phyloP scores from a whole-genome alignment of 139 green algal species.

The Edaphochlamys debaryana region DNA sequence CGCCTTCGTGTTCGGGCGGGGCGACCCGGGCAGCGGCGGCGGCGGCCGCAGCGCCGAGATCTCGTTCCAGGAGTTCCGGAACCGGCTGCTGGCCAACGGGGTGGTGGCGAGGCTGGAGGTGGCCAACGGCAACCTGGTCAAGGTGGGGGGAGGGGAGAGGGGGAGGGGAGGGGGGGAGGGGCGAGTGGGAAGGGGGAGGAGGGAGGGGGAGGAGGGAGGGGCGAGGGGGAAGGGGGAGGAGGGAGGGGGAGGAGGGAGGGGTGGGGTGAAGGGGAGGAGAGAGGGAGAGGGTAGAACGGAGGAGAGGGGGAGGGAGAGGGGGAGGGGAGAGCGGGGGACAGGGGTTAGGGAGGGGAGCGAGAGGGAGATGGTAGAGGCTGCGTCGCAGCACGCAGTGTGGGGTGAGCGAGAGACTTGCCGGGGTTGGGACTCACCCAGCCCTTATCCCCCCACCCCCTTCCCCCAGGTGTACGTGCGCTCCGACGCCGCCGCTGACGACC shows the following conservation, averaged over 20 bases:
- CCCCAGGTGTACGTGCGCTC: conserved; percentile 11
- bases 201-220: conserved; percentile 28
- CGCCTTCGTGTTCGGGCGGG: not conserved
- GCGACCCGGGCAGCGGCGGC: not conserved
- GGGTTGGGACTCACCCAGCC: not conserved
- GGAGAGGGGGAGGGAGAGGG: too few species aligned
- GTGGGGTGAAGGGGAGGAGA: too few species aligned
- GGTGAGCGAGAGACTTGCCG: not conserved
- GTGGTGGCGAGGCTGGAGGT: conserved; percentile 92
- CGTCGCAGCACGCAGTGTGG: too few species aligned
- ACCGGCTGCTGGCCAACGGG: conserved; percentile 82
- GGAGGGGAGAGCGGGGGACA: too few species aligned
- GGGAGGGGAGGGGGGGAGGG: conserved; percentile 29
- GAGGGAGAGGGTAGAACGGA: too few species aligned
- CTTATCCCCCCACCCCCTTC: too few species aligned
- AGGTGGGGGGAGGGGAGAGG: conserved; percentile 86
- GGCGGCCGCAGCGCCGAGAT: conserved; percentile 79
- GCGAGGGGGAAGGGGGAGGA: not conserved
- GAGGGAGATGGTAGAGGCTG: too few species aligned
- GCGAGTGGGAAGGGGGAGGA: not conserved
- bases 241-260: not conserved
- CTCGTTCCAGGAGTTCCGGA: conserved; percentile 93
- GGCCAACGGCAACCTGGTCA: conserved; percentile 90
- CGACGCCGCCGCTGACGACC: not conserved
- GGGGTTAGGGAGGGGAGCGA: too few species aligned